Evolutionary conservation across 108 stramenopile species (phyloP).

Genomic region (Fragilariopsis cylindrus): DNA sequence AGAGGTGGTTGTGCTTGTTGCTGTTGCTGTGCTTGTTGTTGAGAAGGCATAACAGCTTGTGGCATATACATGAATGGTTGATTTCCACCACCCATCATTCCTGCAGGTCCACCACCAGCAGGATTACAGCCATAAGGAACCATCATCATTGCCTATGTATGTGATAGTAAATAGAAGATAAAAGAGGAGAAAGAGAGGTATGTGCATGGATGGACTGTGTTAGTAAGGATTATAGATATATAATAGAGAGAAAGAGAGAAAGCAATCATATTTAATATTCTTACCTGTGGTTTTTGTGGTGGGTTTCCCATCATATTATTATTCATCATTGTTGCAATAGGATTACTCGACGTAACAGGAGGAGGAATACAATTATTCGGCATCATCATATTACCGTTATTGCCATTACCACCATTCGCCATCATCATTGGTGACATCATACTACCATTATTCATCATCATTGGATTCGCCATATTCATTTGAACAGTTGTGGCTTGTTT

Average conservation of each 20-base stretch:
- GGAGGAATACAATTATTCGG: background rate
- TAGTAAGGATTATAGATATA: slow-evolving; percentile 5
- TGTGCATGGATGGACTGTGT: background rate
- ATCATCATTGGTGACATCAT: slow-evolving; percentile 11
- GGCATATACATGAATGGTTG: slow-evolving; percentile 20
- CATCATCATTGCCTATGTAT: no score
- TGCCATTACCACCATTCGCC: slow-evolving; percentile 17
- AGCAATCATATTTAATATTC: slow-evolving; percentile 25
- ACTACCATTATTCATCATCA: slow-evolving; percentile 66
- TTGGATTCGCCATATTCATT: slow-evolving; percentile 89
- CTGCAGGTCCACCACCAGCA: slow-evolving; percentile 13
- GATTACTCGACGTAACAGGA: background rate
- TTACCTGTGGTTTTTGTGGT: slow-evolving; percentile 16
- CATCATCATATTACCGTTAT: background rate
- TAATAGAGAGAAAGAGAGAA: slow-evolving; percentile 4
- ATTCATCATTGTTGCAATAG: slow-evolving; percentile 3
- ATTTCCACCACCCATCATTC: slow-evolving; percentile 3
- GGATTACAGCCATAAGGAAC: background rate
- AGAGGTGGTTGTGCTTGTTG: slow-evolving; percentile 36
- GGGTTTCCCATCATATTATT: background rate
- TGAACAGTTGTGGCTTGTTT: slow-evolving; percentile 33
- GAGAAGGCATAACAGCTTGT: slow-evolving; percentile 12
- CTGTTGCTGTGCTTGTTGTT: slow-evolving; percentile 34
- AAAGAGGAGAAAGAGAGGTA: background rate
- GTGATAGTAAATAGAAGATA: slow-evolving; percentile 8